phyloP scores from a whole-genome alignment of 345 rosid genomes.

The Camelina hispida region DNA sequence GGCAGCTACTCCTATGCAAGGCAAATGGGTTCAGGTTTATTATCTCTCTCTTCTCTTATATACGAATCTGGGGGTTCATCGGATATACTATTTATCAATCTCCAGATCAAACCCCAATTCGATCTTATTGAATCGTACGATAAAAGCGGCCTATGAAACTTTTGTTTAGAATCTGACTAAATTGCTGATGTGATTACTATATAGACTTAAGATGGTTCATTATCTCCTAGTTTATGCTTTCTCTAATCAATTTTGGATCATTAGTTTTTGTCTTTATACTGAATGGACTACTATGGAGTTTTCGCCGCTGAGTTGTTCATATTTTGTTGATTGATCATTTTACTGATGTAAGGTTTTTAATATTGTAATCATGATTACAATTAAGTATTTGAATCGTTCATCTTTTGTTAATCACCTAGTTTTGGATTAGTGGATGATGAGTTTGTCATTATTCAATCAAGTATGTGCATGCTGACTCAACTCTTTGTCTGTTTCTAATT shows the following conservation, averaged over 20 bases:
- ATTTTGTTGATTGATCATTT: not conserved
- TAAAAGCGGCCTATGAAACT: not conserved
- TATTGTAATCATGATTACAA: not conserved
- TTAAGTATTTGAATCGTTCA: not conserved
- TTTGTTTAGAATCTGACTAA: constrained; percentile 2
- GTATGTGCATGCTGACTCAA: constrained; percentile 28
- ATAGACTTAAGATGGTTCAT: no score
- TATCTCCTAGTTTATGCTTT: not conserved
- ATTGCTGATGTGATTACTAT: not conserved
- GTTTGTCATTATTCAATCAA: not conserved
- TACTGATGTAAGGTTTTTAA: not conserved
- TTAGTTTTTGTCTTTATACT: not conserved
- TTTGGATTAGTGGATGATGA: not conserved
- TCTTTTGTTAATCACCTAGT: not conserved
- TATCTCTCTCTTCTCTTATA: not conserved
- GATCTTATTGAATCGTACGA: not conserved
- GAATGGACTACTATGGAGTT: not conserved
- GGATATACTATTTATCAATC: not conserved
- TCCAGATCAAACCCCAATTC: not conserved
- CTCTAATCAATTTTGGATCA: not conserved
- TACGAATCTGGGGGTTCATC: not conserved
- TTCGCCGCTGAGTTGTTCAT: not conserved
- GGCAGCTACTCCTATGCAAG: constrained; percentile 53
- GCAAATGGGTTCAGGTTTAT: constrained; percentile 75
- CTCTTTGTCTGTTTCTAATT: constrained; percentile 27